Conservation (phyloP, 768 basidiomycete species). For the Cubamyces sp. region DNA sequence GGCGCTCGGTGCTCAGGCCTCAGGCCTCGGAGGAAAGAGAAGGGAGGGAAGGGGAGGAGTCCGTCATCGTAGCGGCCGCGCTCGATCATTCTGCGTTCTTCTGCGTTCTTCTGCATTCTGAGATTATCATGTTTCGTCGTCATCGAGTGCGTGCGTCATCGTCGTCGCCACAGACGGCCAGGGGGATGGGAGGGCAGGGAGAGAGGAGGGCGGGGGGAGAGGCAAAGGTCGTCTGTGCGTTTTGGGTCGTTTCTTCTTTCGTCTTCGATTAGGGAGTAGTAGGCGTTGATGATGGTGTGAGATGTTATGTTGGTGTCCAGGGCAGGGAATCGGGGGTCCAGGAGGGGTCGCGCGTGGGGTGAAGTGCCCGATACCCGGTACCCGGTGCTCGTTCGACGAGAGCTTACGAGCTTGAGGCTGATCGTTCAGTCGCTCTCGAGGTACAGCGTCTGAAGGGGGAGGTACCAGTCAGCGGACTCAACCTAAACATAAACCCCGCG, state of each 20-base stretch:
- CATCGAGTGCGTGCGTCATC: background rate
- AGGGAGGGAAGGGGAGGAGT: no score
- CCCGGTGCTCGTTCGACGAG: no score
- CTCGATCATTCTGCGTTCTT: no score
- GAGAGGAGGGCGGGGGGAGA: background rate
- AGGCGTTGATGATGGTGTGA: background rate
- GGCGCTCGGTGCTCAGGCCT: no score
- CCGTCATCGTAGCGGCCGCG: no score
- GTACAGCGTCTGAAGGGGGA: conserved; percentile 8
- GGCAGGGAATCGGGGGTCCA: background rate
- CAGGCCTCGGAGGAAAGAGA: no score
- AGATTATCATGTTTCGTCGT: background rate
- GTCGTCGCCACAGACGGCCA: background rate
- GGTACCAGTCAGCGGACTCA: background rate
- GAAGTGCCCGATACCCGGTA: background rate
- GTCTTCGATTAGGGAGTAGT: background rate
- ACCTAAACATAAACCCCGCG: no score
- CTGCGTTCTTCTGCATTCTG: no score
- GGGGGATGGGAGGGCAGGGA: background rate
- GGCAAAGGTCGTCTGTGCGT: conserved; percentile 6
- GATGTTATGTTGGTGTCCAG: background rate
- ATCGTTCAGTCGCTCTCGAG: conserved; percentile 4
- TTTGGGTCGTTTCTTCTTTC: conserved; percentile 10
- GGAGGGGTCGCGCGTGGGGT: background rate
- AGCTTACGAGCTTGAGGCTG: background rate